A percentile compares a stretch with the other conserved stretches of the same genome.
Conservation (phyloP, 2,329 filamentous ascomycete genomes). For the Alternaria gansuensis region DNA sequence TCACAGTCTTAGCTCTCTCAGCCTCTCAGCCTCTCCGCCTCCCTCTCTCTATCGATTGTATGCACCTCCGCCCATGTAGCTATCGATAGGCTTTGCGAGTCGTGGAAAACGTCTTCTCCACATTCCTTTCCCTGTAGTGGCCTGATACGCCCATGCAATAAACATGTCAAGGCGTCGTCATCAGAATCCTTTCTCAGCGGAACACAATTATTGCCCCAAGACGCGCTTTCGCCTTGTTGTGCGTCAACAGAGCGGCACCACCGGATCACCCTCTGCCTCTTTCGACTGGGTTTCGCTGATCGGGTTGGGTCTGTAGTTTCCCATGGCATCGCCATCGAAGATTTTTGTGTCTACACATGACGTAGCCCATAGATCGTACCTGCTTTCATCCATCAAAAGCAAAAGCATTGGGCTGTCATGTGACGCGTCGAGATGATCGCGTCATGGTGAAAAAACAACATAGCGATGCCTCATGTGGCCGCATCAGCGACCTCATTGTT, state of each 20-base stretch:
- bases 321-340: slow-evolving; percentile 5
- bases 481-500: slow-evolving; percentile 15
- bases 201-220: slow-evolving; percentile 2
- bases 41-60: slow-evolving; percentile 37
- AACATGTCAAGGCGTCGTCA: not conserved
- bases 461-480: slow-evolving; percentile 7
- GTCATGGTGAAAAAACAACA: slow-evolving; percentile 8
- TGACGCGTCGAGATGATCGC: slow-evolving; percentile 1
- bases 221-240: slow-evolving; percentile 4
- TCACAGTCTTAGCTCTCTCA: slow-evolving; percentile 37
- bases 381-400: slow-evolving; percentile 3
- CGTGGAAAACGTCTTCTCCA: slow-evolving; percentile 6
- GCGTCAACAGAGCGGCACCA: not conserved
- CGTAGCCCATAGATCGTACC: slow-evolving; percentile 10
- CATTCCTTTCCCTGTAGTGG: slow-evolving; percentile 3
- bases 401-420: not conserved
- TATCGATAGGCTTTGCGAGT: slow-evolving; percentile 24
- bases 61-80: slow-evolving; percentile 13
- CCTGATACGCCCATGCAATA: slow-evolving; percentile 1
- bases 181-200: slow-evolving; percentile 10
- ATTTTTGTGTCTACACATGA: slow-evolving; percentile 5
- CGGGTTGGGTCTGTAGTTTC: slow-evolving; percentile 10
- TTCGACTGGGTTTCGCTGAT: slow-evolving; percentile 2
- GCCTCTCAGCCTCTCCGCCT: slow-evolving; percentile 5
- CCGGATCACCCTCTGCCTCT: not conserved